Evolutionary conservation across 441 rosid species (phyloP).

Genomic region (Pelargonium cotyledonis): DNA sequence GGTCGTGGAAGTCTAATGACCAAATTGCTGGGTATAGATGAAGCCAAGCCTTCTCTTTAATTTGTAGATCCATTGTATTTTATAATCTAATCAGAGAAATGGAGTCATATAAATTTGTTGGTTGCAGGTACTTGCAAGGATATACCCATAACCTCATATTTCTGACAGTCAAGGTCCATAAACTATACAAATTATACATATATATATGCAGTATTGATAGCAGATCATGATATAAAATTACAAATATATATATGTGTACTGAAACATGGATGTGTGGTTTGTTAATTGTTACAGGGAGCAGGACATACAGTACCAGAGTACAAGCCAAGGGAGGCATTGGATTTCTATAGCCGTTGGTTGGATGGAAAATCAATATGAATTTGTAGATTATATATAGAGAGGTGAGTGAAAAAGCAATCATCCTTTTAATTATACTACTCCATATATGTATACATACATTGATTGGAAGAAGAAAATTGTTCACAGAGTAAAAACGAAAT

Average conservation of each 20-base stretch:
- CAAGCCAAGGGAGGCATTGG: slow-evolving; percentile 48
- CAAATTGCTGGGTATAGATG: slow-evolving; percentile 40
- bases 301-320: slow-evolving; percentile 68
- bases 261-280: neutral
- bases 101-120: neutral
- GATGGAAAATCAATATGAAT: slow-evolving; percentile 29
- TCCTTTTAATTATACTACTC: no score
- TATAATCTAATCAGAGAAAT: no score
- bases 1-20: slow-evolving; percentile 33
- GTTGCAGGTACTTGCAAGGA: slow-evolving; percentile 46
- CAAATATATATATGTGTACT: no score
- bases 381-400: neutral
- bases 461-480: neutral
- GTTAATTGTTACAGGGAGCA: slow-evolving; percentile 40
- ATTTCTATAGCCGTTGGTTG: slow-evolving; percentile 36
- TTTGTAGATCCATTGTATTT: no score
- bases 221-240: no score
- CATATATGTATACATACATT: no score
- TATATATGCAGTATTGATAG: no score
- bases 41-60: no score
- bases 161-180: slow-evolving; percentile 45
- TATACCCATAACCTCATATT: slow-evolving; percentile 48
- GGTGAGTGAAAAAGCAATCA: neutral
- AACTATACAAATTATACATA: neutral
- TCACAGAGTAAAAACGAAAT: neutral